Evolutionary conservation across 2,329 filamentous ascomycete genomes (phyloP), one percentile per base, ranked within the genome.

Genomic region (Cladosporium halotolerans): DNA sequence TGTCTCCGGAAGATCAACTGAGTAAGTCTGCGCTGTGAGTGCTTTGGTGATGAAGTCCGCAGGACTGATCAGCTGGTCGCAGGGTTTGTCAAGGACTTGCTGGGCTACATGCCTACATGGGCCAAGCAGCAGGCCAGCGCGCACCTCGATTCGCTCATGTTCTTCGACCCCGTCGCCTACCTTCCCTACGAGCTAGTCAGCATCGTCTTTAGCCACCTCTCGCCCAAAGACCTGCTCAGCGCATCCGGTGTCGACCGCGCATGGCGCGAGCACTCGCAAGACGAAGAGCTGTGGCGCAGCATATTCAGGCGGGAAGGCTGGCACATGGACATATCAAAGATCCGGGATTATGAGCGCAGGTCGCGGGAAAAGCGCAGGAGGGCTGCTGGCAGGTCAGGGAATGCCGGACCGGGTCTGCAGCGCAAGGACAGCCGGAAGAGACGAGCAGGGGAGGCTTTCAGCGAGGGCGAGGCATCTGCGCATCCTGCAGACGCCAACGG

Each of bases 161-260:
- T 96, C 70, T 92, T 96, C 72, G 89, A 99, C 71, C 96, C 96
- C 52, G 83, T 96, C 40, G 76, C 82, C 58, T 84, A 89, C 63
- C 81, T 99, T 0, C 93, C 93, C 0, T 83, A 88, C 23, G 93
- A 99, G 69, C 87, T 99, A 63, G 95, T 89, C 56, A 84, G 93
- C 42, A 86, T 95, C 64, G 86, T 97, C 42, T 84, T 99, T 41
- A 85, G 86, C 13, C 93, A 90, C 65, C 83, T 99, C 46, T 87
- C 91, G 52, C 86, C 90, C 1, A 69, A 83, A 28, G 93, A 90
- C 0, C 77, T 99, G 38, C 78, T 97, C 53, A 83, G 81, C 46
- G 88, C 91, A 2, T 89, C 89, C 1, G 80, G 82, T 42, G 83
- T 89, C 13, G 96, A 89, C 34, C 83, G 84, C 44, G 77, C 83